These are phyloP conservation scores for Capsella rubella DNA, from an alignment of 441 rosid species.

Conservation along the genomic window DNA sequence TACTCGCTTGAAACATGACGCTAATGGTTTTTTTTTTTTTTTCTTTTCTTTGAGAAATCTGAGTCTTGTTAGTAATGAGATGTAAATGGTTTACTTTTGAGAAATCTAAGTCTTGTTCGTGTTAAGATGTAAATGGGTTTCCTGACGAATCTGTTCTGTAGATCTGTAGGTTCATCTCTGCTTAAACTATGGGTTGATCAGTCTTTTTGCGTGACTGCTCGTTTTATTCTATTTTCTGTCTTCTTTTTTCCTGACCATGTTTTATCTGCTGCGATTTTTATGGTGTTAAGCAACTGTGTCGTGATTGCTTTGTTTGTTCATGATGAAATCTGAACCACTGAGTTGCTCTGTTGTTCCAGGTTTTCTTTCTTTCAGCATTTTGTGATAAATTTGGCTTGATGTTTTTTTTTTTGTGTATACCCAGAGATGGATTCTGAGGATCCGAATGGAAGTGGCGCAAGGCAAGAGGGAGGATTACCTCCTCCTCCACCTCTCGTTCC, in stretches of 20 bases:
- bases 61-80: too few species aligned
- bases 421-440: constrained; percentile 43
- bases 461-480: constrained; percentile 32
- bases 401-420: not conserved
- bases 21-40: too few species aligned
- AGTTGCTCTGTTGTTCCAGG: too few species aligned
- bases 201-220: not conserved
- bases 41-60: too few species aligned
- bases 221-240: not conserved
- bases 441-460: constrained; percentile 15
- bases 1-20: too few species aligned
- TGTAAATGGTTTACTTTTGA: not conserved
- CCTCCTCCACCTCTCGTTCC: constrained; percentile 55
- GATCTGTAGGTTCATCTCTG: not conserved
- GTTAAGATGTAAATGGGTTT: not conserved
- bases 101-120: not conserved
- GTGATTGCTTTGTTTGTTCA: not conserved
- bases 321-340: not conserved
- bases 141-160: not conserved
- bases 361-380: too few species aligned
- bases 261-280: not conserved
- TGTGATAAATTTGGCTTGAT: not conserved
- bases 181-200: not conserved
- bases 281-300: not conserved
- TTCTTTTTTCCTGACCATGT: not conserved